phyloP scores from a whole-genome alignment of 1,284 basidiomycete genomes.

The Stereum hirsutum region DNA sequence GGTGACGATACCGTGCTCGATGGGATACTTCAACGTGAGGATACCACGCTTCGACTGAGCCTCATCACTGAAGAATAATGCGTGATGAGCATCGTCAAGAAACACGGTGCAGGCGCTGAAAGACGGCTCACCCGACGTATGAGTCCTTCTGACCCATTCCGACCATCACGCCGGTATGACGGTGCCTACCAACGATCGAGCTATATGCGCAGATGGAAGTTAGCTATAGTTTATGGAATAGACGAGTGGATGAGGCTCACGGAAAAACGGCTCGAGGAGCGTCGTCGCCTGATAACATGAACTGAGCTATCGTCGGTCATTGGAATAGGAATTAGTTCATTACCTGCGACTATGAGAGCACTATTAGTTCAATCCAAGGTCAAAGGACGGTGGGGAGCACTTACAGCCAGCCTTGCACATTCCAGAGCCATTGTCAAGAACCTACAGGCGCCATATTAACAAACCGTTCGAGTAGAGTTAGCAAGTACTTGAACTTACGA shows the following conservation, averaged over 20 bases:
- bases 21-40: constrained; percentile 84
- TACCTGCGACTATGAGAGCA: constrained; percentile 40
- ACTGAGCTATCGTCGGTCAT: not conserved
- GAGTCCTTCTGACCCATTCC: constrained; percentile 86
- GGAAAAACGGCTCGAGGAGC: constrained; percentile 66
- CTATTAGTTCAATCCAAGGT: constrained; percentile 14
- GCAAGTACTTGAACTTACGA: constrained; percentile 24
- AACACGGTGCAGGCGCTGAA: constrained; percentile 1
- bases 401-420: constrained; percentile 91
- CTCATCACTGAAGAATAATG: constrained; percentile 56
- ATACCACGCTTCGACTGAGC: constrained; percentile 96
- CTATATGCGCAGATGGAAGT: constrained; percentile 26
- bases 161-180: constrained; percentile 91
- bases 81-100: not conserved
- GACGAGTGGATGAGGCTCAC: constrained; percentile 32
- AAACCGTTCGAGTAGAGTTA: not conserved
- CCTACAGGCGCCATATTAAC: no score
- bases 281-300: constrained; percentile 43
- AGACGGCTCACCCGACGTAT: constrained; percentile 69
- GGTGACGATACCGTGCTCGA: constrained; percentile 83
- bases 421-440: constrained; percentile 83
- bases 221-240: not conserved
- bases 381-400: constrained; percentile 21
- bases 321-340: no score
- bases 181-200: constrained; percentile 87